Conservation (phyloP, 306 rosid genomes). For the Quercus engelmannii region DNA sequence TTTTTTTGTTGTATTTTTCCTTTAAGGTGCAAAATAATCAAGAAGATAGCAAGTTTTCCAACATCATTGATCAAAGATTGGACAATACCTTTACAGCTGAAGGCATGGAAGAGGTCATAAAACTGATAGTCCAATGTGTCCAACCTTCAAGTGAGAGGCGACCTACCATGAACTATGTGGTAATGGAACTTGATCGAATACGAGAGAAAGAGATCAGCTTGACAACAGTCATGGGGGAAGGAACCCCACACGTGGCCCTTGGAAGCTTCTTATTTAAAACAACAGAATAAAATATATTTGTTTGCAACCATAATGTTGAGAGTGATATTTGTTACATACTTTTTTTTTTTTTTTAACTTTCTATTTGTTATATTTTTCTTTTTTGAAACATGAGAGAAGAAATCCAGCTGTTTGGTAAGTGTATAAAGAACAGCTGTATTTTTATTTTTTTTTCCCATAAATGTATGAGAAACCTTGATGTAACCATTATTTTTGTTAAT, state of each 20-base stretch:
- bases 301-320: slow-evolving; percentile 19
- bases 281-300: slow-evolving; percentile 27
- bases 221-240: slow-evolving; percentile 89
- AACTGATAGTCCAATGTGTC: slow-evolving; percentile 50
- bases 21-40: slow-evolving; percentile 50
- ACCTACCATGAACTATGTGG: slow-evolving; percentile 70
- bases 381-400: slow-evolving; percentile 31
- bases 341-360: slow-evolving; percentile 12
- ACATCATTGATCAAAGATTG: slow-evolving; percentile 59
- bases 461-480: slow-evolving; percentile 36
- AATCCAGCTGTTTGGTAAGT: slow-evolving; percentile 61
- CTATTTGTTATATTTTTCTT: neutral
- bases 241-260: slow-evolving; percentile 63
- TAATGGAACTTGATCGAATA: slow-evolving; percentile 70
- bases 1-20: neutral
- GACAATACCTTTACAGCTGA: slow-evolving; percentile 70
- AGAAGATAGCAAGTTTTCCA: slow-evolving; percentile 26
- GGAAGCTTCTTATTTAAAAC: slow-evolving; percentile 75
- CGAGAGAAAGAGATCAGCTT: slow-evolving; percentile 73
- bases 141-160: slow-evolving; percentile 70
- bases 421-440: slow-evolving; percentile 58
- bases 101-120: slow-evolving; percentile 62
- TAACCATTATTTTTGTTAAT: slow-evolving; percentile 55
- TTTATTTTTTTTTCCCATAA: slow-evolving; percentile 15
- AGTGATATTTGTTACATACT: slow-evolving; percentile 45